These are phyloP conservation scores for Aspergillus olivimuriae DNA, from an alignment of 495 filamentous ascomycete species.

Conservation along the genomic window DNA sequence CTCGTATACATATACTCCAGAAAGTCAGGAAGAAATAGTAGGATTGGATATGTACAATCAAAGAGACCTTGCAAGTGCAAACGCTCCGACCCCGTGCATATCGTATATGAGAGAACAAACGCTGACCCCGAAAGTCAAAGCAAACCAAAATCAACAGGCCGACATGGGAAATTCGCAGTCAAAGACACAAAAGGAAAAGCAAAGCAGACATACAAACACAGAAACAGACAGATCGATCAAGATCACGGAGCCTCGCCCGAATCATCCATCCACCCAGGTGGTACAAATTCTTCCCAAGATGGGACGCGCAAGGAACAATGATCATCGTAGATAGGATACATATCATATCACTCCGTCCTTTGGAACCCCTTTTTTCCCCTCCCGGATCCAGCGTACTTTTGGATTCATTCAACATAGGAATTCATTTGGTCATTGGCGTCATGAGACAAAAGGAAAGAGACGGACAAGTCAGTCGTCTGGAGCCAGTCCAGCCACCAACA, in stretches of 20 bases:
- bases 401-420: conserved; percentile 4
- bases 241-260: background rate
- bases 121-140: conserved; percentile 13
- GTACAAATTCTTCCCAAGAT: background rate
- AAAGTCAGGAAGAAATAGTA: too few species aligned
- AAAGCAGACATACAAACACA: background rate
- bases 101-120: conserved; percentile 12
- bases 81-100: conserved; percentile 31
- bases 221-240: background rate
- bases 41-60: conserved; percentile 26
- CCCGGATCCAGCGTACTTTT: conserved; percentile 10
- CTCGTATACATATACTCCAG: too few species aligned
- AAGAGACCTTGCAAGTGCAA: conserved; percentile 15
- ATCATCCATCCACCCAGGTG: background rate
- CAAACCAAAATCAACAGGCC: too few species aligned
- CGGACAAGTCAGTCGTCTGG: conserved; percentile 7
- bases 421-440: conserved; percentile 17
- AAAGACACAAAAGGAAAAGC: conserved; percentile 7
- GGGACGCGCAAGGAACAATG: background rate
- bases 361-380: background rate
- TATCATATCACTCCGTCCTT: background rate
- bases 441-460: conserved; percentile 7
- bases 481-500: conserved; percentile 11
- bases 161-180: conserved; percentile 1
- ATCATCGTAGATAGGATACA: background rate